Conservation (phyloP, 306 rosid species). For the Cicer chorassanicum region DNA sequence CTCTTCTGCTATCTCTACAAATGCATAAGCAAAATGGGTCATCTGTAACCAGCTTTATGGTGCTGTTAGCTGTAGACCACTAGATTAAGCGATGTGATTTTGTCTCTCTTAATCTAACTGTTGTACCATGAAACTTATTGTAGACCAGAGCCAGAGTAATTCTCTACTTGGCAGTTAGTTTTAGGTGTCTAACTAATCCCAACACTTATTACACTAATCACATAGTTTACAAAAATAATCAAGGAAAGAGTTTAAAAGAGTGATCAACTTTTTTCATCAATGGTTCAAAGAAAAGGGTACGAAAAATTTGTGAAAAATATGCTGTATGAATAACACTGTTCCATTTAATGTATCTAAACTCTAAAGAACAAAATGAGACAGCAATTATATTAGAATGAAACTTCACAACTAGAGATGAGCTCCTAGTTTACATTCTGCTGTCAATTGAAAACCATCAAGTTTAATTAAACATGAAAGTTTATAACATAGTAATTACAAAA, state of each 20-base stretch:
- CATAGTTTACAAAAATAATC: neutral
- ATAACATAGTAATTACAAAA: slow-evolving; percentile 54
- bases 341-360: slow-evolving; percentile 41
- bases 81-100: too few species aligned
- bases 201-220: too few species aligned
- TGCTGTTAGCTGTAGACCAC: too few species aligned
- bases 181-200: too few species aligned
- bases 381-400: slow-evolving; percentile 50
- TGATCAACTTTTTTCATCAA: slow-evolving; percentile 3
- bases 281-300: slow-evolving; percentile 10
- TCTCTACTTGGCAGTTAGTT: too few species aligned
- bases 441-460: slow-evolving; percentile 45
- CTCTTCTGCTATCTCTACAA: too few species aligned
- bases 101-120: too few species aligned
- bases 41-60: too few species aligned
- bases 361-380: slow-evolving; percentile 47
- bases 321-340: slow-evolving; percentile 27
- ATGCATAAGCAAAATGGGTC: too few species aligned
- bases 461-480: slow-evolving; percentile 44
- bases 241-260: neutral
- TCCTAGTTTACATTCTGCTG: slow-evolving; percentile 55
- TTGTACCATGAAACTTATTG: too few species aligned
- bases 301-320: slow-evolving; percentile 26
- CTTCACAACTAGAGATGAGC: slow-evolving; percentile 43
- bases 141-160: too few species aligned